These are phyloP conservation scores for Cystofilobasidium ferigula DNA, from an alignment of 768 basidiomycete species.

Conservation along the genomic window DNA sequence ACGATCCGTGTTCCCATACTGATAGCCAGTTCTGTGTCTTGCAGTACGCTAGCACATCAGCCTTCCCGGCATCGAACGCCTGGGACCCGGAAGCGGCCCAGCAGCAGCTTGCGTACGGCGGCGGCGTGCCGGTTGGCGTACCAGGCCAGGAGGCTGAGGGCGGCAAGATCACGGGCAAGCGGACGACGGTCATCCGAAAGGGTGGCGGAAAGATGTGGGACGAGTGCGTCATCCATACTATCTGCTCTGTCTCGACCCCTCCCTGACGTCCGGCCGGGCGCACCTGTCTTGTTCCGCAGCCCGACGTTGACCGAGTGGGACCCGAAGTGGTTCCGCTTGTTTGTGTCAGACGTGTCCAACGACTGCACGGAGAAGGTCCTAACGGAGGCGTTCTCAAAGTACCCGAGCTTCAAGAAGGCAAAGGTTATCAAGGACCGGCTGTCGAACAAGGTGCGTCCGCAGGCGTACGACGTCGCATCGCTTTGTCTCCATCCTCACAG, in stretches of 20 bases:
- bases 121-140: not conserved
- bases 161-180: conserved; percentile 65
- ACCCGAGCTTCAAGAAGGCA: conserved; percentile 84
- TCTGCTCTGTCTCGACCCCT: not conserved
- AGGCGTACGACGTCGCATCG: no score
- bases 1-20: not conserved
- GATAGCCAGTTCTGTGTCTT: not conserved
- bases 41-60: not conserved
- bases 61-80: conserved; percentile 1
- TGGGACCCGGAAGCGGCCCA: conserved; percentile 19
- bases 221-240: conserved; percentile 43
- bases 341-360: conserved; percentile 95
- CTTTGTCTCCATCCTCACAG: not conserved
- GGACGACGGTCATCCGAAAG: conserved; percentile 86
- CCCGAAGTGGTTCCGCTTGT: conserved; percentile 91
- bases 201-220: conserved; percentile 97
- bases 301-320: conserved; percentile 96
- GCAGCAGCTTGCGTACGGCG: conserved; percentile 12
- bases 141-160: conserved; percentile 43
- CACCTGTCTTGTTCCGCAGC: conserved; percentile 10
- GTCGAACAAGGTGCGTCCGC: conserved; percentile 67
- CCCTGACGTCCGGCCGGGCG: not conserved
- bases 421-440: conserved; percentile 88
- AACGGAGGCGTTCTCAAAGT: conserved; percentile 83
- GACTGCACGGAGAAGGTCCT: conserved; percentile 95